These are phyloP conservation scores for Globisporangium recalcitrans DNA, from an alignment of 352 stramenopile species.

Conservation along the genomic window DNA sequence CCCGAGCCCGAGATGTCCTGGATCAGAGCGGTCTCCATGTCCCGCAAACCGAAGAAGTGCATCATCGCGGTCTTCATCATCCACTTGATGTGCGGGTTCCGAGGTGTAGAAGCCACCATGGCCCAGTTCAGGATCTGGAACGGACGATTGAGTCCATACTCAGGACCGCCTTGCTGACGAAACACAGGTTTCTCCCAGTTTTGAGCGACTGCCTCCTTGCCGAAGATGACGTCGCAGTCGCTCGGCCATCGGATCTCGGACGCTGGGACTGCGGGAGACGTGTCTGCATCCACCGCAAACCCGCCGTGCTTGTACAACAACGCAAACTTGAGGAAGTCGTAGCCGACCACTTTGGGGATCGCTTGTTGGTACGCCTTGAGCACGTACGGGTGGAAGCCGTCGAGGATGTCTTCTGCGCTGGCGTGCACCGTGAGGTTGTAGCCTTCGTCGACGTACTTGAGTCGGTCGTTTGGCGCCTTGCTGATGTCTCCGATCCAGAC, in stretches of 20 bases:
- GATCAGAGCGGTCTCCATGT: constrained; percentile 12
- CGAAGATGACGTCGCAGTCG: constrained; percentile 15
- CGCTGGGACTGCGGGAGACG: constrained; percentile 1
- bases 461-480: background rate
- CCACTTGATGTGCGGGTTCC: constrained; percentile 17
- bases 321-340: constrained; percentile 20
- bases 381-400: constrained; percentile 10
- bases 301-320: constrained; percentile 20
- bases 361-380: constrained; percentile 4
- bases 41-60: constrained; percentile 14
- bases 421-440: constrained; percentile 15
- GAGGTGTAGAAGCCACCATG: constrained; percentile 9
- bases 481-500: constrained; percentile 18
- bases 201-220: constrained; percentile 8
- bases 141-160: constrained; percentile 11
- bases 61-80: constrained; percentile 7
- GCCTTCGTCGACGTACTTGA: background rate
- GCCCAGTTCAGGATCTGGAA: constrained; percentile 24
- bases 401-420: constrained; percentile 12
- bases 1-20: constrained; percentile 19
- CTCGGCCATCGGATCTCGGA: constrained; percentile 1
- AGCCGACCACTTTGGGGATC: constrained; percentile 9
- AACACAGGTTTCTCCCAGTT: constrained; percentile 5
- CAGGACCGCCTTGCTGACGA: background rate
- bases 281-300: constrained; percentile 16